Evolutionary conservation across 768 basidiomycete species (phyloP).

Genomic region (Leccinum sublutescens): DNA sequence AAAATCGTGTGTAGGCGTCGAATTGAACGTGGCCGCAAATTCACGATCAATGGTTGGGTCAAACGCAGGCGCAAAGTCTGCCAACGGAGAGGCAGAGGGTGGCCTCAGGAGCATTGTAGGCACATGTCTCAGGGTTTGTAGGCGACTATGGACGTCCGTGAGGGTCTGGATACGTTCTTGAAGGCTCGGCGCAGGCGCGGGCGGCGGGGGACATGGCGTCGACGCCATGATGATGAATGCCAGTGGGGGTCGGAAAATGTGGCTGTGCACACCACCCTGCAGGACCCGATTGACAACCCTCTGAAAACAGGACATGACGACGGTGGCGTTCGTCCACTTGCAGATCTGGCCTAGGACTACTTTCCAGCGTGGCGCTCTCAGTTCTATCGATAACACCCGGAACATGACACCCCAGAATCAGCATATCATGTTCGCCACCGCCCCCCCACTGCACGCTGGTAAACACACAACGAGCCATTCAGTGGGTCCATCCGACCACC

Average conservation of each 20-base stretch:
- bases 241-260: constrained; percentile 1
- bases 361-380: constrained; percentile 12
- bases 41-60: constrained; percentile 28
- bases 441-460: constrained; percentile 6
- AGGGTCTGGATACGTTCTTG: constrained; percentile 47
- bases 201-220: neutral
- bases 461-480: neutral
- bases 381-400: neutral
- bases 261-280: constrained; percentile 18
- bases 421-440: constrained; percentile 4
- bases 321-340: constrained; percentile 1
- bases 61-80: constrained; percentile 28
- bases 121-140: constrained; percentile 46
- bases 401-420: neutral
- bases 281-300: neutral
- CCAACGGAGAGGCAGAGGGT: constrained; percentile 26
- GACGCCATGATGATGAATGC: constrained; percentile 7
- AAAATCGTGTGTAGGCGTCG: constrained; percentile 40
- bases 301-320: constrained; percentile 2
- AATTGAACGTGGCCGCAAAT: constrained; percentile 28
- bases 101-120: constrained; percentile 45
- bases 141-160: constrained; percentile 42
- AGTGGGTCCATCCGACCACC: neutral
- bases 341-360: neutral
- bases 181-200: constrained; percentile 25